A percentile compares a stretch with the other conserved stretches of the same genome.
Evolutionary conservation across 768 basidiomycete genomes (phyloP).

Genomic region (Kwoniella europaea): DNA sequence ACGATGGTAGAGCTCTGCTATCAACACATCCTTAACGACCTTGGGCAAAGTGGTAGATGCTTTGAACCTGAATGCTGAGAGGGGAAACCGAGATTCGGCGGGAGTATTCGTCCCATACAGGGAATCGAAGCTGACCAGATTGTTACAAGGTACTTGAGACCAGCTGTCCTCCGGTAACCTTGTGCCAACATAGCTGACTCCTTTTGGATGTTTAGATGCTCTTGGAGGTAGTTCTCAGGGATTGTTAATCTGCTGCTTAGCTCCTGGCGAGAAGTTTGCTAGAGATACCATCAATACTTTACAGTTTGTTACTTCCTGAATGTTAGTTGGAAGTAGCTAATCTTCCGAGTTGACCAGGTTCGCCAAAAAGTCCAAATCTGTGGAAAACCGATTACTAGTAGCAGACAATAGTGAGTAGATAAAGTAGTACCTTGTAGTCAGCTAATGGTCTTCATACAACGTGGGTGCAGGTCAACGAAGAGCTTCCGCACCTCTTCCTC

Average conservation of each 20-base stretch:
- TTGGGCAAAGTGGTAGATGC: slow-evolving; percentile 88
- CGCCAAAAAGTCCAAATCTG: slow-evolving; percentile 79
- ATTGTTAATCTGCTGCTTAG: slow-evolving; percentile 82
- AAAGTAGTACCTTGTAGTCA: too few relatives aligned
- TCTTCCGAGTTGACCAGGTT: slow-evolving; percentile 63
- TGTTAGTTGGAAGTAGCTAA: neutral
- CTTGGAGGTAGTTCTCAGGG: slow-evolving; percentile 81
- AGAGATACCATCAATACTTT: slow-evolving; percentile 89
- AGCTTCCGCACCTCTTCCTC: slow-evolving; percentile 7
- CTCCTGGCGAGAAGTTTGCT: slow-evolving; percentile 78
- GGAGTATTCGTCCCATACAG: slow-evolving; percentile 80
- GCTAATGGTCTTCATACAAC: too few relatives aligned
- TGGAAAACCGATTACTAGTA: slow-evolving; percentile 79
- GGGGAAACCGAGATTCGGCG: neutral
- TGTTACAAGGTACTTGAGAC: slow-evolving; percentile 66
- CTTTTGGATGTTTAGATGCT: slow-evolving; percentile 63
- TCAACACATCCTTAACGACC: slow-evolving; percentile 85
- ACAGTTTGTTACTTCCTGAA: slow-evolving; percentile 65
- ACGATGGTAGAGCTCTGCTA: slow-evolving; percentile 68
- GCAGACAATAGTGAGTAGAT: slow-evolving; percentile 68
- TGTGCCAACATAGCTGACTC: too few relatives aligned
- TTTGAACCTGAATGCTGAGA: slow-evolving; percentile 60
- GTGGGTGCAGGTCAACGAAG: neutral
- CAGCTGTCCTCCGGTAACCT: too few relatives aligned
- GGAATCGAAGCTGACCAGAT: slow-evolving; percentile 84